Evolutionary conservation across 805 yeast species (phyloP).

Genomic region (Monosporozyma aerobia): DNA sequence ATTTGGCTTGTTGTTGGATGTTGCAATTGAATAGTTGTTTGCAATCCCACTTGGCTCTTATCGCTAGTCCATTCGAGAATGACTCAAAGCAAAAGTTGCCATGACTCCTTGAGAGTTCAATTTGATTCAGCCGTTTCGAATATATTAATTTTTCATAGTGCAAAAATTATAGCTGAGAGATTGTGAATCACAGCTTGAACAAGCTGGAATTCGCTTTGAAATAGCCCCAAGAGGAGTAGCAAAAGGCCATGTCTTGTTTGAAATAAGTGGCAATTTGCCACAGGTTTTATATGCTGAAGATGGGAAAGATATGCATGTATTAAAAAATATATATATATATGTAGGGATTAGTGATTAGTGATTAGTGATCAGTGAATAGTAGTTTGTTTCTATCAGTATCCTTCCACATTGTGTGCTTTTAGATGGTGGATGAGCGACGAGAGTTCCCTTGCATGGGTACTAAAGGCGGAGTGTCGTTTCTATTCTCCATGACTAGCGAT

Average conservation of each 20-base stretch:
- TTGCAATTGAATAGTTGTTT: not conserved
- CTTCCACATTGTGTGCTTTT: not conserved
- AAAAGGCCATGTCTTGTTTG: too few species aligned
- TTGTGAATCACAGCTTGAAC: too few species aligned
- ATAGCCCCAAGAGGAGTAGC: too few species aligned
- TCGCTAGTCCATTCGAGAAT: not conserved
- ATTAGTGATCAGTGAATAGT: not conserved
- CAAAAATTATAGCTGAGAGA: not conserved
- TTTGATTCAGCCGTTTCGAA: not conserved
- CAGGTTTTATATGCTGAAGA: not conserved
- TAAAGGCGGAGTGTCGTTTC: constrained; percentile 5
- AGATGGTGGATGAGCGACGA: constrained; percentile 3
- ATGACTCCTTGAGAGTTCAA: not conserved
- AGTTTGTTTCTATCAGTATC: not conserved
- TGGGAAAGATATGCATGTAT: not conserved
- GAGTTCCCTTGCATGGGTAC: not conserved
- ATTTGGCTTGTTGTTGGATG: not conserved
- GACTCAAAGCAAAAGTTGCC: not conserved
- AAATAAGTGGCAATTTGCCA: too few species aligned
- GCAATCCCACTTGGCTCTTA: not conserved
- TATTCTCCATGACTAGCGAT: constrained; percentile 1
- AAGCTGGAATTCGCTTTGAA: too few species aligned
- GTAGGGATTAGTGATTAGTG: not conserved
- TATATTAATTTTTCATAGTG: too few species aligned
- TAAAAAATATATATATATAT: not conserved